Percentiles rank a stretch among this genome's conserved stretches.
Evolutionary conservation across 1,284 basidiomycete genomes (phyloP).

Genomic region (Cryptococcus depauperatus): DNA sequence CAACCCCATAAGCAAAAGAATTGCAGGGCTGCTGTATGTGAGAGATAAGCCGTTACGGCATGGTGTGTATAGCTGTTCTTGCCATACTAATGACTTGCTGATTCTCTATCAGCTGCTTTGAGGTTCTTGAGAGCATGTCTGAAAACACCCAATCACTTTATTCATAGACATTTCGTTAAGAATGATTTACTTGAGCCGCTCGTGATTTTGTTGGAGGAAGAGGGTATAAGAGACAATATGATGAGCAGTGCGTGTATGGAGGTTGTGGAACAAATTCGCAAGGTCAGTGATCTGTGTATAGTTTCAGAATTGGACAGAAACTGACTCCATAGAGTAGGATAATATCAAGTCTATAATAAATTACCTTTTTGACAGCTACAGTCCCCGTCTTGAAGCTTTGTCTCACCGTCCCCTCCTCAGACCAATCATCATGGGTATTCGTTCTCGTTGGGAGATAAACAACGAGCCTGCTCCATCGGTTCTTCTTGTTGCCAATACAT

Average conservation of each 20-base stretch:
- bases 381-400: conserved; percentile 58
- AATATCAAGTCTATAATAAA: conserved; percentile 77
- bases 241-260: conserved; percentile 91
- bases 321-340: conserved; percentile 54
- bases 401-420: conserved; percentile 47
- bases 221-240: conserved; percentile 81
- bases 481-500: not conserved
- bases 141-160: conserved; percentile 75
- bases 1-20: conserved; percentile 60
- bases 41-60: conserved; percentile 86
- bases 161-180: conserved; percentile 76
- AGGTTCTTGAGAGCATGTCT: conserved; percentile 84
- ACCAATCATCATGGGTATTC: conserved; percentile 50
- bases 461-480: conserved; percentile 61
- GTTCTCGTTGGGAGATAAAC: conserved; percentile 82
- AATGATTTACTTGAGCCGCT: conserved; percentile 75
- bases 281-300: too few species aligned
- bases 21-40: conserved; percentile 69
- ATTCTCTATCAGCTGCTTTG: conserved; percentile 59
- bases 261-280: conserved; percentile 82
- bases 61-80: conserved; percentile 51
- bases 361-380: conserved; percentile 73
- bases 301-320: too few species aligned
- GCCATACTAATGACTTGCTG: not conserved
- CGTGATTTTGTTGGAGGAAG: conserved; percentile 68